Evolutionary conservation across 2,329 filamentous ascomycete species (phyloP), one percentile per base, ranked within the genome.

Genomic region (Coleophoma cylindrospora): DNA sequence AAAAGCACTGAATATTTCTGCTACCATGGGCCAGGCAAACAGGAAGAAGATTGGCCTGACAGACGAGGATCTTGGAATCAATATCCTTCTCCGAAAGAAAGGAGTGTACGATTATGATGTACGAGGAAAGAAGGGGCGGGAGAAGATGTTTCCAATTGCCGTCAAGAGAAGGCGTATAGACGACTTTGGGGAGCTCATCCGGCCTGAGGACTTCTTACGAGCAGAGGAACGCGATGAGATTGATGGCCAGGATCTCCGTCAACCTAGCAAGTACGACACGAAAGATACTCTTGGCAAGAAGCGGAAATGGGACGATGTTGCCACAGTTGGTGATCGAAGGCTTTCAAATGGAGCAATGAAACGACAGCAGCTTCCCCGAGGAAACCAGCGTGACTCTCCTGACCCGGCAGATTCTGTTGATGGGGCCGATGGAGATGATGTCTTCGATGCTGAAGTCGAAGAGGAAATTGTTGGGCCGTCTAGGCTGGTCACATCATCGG

Each of bases 21-120:
- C 89, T 0, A 89, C 89, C 1, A 76, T 96, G 60, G 89, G 87
- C 9, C 90, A 96, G 68, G 84, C 87, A 9, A 86, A 84, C 55
- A 83, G 90, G 53, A 92, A 90, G 65, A 96, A 96, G 67, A 80
- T 92, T 21, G 89, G 88, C 0, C 74, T 95, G 37, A 91, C 83
- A 48, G 91, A 96, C 58, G 89, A 92, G 56, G 94, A 97, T 59
- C 76, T 97, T 3, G 94, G 94, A 15, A 84, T 97, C 57, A 96
- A 95, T 58, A 82, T 99, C 44, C 75, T 99, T 10, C 77, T 97
- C 38, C 89, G 94, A 59, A 86, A 88, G 58, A 95, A 91, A 65
- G 88, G 86, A 13, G 84, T 95, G n/a, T 89, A 94, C 65, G 94
- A 99, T 67, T 99, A 89, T 59, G 90, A 96, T 63, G 87, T 96